Evolutionary conservation across 148 eudicot genomes (phyloP).

Genomic region (Nepenthes mirabilis): DNA sequence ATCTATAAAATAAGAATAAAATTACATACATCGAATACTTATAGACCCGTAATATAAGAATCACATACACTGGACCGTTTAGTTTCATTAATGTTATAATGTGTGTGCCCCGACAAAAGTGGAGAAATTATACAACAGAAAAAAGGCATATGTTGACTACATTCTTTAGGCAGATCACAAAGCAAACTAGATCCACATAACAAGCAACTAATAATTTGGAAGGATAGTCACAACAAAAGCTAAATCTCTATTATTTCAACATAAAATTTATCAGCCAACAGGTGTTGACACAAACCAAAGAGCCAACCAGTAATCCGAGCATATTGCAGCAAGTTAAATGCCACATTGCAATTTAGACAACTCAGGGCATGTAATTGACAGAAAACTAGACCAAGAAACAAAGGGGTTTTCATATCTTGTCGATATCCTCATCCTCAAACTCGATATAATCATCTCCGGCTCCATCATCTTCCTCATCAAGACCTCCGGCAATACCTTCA

Average conservation of each 20-base stretch:
- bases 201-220: too few relatives aligned
- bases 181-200: too few relatives aligned
- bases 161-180: too few relatives aligned
- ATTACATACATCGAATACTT: too few relatives aligned
- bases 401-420: conserved; percentile 32
- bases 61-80: too few relatives aligned
- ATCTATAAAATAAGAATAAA: too few relatives aligned
- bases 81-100: too few relatives aligned
- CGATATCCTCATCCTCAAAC: conserved; percentile 96
- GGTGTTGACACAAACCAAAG: neutral
- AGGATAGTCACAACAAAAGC: neutral
- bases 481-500: conserved; percentile 49
- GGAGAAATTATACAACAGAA: too few relatives aligned
- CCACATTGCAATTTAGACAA: neutral
- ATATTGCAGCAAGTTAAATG: neutral
- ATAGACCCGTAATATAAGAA: too few relatives aligned
- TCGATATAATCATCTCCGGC: conserved; percentile 61
- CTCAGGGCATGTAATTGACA: neutral
- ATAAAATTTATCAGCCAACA: neutral
- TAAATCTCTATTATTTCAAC: neutral
- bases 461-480: conserved; percentile 70
- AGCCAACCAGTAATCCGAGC: neutral
- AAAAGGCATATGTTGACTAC: too few relatives aligned
- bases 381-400: neutral
- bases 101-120: too few relatives aligned